phyloP scores from a whole-genome alignment of 192 early-diverging fungal genomes.

The Funneliformis mosseae region DNA sequence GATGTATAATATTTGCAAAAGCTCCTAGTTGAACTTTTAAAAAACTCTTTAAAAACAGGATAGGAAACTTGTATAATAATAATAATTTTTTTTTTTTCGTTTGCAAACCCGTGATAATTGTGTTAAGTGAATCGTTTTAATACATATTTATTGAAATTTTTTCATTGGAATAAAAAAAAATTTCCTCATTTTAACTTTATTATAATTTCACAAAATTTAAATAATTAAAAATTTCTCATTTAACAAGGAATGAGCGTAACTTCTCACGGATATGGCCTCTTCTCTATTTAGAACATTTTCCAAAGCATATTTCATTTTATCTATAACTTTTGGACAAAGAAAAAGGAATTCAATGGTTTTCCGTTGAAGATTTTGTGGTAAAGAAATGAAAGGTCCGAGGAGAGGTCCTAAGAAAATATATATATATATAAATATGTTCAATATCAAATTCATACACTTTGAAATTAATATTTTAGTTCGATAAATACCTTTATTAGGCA shows the following conservation, averaged over 20 bases:
- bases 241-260: not conserved
- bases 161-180: no score
- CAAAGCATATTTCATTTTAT: slow-evolving; percentile 22
- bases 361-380: slow-evolving; percentile 40
- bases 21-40: not conserved
- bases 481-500: slow-evolving; percentile 37
- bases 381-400: slow-evolving; percentile 42
- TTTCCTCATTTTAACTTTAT: no score
- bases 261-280: not conserved
- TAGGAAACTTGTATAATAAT: not conserved
- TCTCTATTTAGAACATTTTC: not conserved
- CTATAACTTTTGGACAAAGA: slow-evolving; percentile 32
- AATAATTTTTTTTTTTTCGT: not conserved
- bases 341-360: slow-evolving; percentile 44
- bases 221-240: not conserved
- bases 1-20: not conserved
- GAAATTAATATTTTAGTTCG: not conserved
- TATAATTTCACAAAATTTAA: no score
- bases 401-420: slow-evolving; percentile 32
- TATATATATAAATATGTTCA: not conserved
- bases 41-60: not conserved
- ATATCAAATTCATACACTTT: not conserved
- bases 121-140: not conserved
- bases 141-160: no score
- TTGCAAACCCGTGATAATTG: not conserved